Percentiles rank a stretch among this genome's conserved stretches.
Evolutionary conservation across 805 yeast species (phyloP).

Genomic region (Metschnikowia noctiluminum): DNA sequence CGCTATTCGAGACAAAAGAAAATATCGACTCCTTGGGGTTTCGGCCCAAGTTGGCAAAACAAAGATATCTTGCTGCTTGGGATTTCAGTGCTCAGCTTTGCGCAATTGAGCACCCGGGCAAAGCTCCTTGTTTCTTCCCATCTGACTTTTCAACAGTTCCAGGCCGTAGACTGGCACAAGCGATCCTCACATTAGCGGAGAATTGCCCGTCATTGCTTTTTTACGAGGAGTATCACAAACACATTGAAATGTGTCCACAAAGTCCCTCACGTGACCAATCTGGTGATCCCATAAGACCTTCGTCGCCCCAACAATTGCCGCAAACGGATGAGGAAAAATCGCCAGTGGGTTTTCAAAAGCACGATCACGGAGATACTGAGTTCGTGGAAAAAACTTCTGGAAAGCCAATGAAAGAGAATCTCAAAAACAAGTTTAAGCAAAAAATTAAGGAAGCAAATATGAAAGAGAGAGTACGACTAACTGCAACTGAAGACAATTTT

Average conservation of each 20-base stretch:
- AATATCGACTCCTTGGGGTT: not conserved
- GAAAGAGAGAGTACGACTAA: too few relatives aligned
- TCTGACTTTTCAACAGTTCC: constrained; percentile 10
- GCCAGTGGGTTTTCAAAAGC: too few relatives aligned
- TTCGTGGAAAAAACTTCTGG: too few relatives aligned
- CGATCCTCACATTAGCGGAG: constrained; percentile 1
- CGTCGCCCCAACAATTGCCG: too few relatives aligned
- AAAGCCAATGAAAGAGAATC: too few relatives aligned
- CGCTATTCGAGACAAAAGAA: constrained; percentile 8
- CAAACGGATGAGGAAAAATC: too few relatives aligned
- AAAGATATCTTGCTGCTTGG: constrained; percentile 12
- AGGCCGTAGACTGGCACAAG: constrained; percentile 3
- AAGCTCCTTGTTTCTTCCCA: constrained; percentile 14
- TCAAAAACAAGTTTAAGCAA: too few relatives aligned
- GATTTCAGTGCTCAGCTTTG: constrained; percentile 12
- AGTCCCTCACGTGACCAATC: not conserved
- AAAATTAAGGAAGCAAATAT: too few relatives aligned
- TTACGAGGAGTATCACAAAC: constrained; percentile 8
- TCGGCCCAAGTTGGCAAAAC: not conserved
- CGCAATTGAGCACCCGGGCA: constrained; percentile 10
- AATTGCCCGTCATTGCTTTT: constrained; percentile 10
- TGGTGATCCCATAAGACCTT: not conserved
- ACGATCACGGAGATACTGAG: too few relatives aligned
- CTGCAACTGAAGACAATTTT: too few relatives aligned
- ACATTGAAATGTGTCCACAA: not conserved